Evolutionary conservation across 1,284 basidiomycete species (phyloP), one percentile per base, ranked within the genome.

Genomic region (Ceratobasidium sp.): DNA sequence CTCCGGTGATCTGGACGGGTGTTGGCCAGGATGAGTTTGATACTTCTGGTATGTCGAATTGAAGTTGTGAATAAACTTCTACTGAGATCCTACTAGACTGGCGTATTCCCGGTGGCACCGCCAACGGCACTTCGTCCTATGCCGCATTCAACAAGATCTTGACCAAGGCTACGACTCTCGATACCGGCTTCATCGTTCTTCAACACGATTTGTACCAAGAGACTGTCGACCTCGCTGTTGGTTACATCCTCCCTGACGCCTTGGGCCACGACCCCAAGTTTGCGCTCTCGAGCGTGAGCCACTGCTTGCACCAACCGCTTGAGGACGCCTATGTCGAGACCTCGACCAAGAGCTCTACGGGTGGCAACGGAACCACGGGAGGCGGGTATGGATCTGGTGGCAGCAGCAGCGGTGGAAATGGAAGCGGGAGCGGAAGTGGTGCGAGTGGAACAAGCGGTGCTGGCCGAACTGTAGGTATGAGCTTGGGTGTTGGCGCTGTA

Each of bases 201-300:
- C 88, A 95, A 84, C 96, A 97, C 84, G 96, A 97, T 85, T 87
- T 97, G 64, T 97, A 91, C 84, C 88, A 94, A 82, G 90, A 94
- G 83, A 94, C 94, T 15, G 95, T 97, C 72, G 95, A 97, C 82
- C 90, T 98, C 79, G 95, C 96, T 44, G 89, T 94, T 79, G 94
- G 95, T 66, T 97, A 96, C 86, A 93, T 94, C 81, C 87, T 97
- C n/a, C 90, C 93, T 75, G 87, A 90, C 58, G 94, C 94, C 33
- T 83, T 91, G 80, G 87, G 80, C 15, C 90, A 90, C 85, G 86
- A 88, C 61, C 92, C 92, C 67, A 83, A 88, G 20, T 90, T 95
- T 84, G 91, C 85, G 56, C 91, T 93, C 70, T 82, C 88, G 82
- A 91, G 91, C 18, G 89, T 97, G 83, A 87, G 92, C 79, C 84